Percentiles rank a stretch among this genome's conserved stretches.
phyloP scores from a whole-genome alignment of 805 yeast species.

The Nakazawaea holstii region DNA sequence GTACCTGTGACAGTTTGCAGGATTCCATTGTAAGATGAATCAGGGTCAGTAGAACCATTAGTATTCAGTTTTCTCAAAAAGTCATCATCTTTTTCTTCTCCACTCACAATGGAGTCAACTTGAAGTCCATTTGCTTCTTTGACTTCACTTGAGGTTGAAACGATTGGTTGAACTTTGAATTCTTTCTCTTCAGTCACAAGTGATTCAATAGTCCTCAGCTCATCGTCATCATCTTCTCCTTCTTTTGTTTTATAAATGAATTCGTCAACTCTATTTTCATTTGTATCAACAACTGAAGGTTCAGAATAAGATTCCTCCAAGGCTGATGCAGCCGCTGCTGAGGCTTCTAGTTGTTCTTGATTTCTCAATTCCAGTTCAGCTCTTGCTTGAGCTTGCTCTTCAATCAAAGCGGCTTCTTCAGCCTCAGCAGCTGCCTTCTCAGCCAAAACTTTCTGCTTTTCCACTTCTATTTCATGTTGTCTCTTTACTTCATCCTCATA shows the following conservation, averaged over 20 bases:
- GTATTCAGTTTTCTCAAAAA: neutral
- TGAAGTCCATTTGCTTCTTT: too few species aligned
- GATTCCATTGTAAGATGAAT: too few species aligned
- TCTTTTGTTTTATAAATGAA: too few species aligned
- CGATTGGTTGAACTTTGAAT: too few species aligned
- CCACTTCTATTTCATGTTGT: neutral
- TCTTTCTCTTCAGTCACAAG: too few species aligned
- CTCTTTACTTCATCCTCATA: neutral
- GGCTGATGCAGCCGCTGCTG: neutral
- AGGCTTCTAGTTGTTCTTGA: neutral
- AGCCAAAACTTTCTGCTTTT: neutral
- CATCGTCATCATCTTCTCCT: too few species aligned
- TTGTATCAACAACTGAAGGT: neutral
- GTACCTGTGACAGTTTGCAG: too few species aligned
- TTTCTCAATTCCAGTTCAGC: neutral
- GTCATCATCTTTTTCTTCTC: neutral
- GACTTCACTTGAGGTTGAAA: too few species aligned
- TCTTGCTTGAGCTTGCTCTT: neutral
- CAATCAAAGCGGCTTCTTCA: neutral
- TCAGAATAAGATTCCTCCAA: neutral
- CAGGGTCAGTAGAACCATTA: neutral
- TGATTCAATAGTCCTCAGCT: too few species aligned
- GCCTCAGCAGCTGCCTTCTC: constrained; percentile 5
- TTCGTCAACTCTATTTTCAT: too few species aligned
- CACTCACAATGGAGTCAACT: neutral